Percentiles rank a stretch among this genome's conserved stretches.
phyloP scores from a whole-genome alignment of 2,329 filamentous ascomycete species.

The Aureobasidium sp. region DNA sequence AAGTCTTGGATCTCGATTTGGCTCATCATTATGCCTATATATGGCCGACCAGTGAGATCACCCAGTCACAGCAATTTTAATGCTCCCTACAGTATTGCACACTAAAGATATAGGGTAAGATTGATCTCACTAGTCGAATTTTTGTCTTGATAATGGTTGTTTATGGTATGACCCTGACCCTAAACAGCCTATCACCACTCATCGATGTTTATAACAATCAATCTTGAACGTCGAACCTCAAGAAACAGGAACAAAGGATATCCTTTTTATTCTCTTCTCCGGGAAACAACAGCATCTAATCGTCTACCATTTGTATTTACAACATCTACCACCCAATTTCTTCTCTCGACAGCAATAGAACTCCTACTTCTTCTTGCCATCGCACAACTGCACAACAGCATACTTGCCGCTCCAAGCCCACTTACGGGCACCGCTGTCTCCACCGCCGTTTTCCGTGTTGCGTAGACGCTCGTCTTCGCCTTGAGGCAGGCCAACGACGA shows the following conservation, averaged over 20 bases:
- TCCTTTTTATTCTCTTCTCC: background rate
- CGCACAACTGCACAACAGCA: slow-evolving; percentile 83
- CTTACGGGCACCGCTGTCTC: slow-evolving; percentile 61
- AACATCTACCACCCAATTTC: background rate
- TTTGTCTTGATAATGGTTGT: background rate
- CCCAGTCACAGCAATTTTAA: fast-evolving
- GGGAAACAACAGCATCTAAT: background rate
- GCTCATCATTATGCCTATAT: background rate
- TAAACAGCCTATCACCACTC: background rate
- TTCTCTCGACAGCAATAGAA: background rate
- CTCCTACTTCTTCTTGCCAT: slow-evolving; percentile 47
- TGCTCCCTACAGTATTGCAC: too few relatives aligned
- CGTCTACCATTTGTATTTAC: background rate
- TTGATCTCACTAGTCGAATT: background rate
- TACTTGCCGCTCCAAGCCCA: slow-evolving; percentile 97
- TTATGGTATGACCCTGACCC: background rate
- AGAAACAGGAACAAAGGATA: background rate
- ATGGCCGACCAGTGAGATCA: fast-evolving
- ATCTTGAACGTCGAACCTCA: background rate
- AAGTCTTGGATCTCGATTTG: background rate
- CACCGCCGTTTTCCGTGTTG: slow-evolving; percentile 60
- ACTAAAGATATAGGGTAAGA: too few relatives aligned
- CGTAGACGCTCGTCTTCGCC: slow-evolving; percentile 78
- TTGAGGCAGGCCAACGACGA: slow-evolving; percentile 76
- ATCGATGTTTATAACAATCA: background rate